Evolutionary conservation across 2,329 filamentous ascomycete genomes (phyloP), one percentile per base, ranked within the genome.

Genomic region (Neonectria faginata): DNA sequence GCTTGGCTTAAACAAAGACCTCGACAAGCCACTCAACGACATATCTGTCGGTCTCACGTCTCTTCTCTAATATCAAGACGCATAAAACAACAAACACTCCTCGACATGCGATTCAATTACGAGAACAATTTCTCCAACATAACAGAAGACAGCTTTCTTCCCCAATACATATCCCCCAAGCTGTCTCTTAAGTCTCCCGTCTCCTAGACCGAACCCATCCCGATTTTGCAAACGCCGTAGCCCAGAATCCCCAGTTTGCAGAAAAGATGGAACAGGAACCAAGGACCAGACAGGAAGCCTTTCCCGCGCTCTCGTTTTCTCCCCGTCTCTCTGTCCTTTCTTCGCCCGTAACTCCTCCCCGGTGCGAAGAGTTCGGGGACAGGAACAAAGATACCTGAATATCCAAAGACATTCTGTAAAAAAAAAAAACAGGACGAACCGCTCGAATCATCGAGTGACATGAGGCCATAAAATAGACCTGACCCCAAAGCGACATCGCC

Each of bases 71-170:
- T 27, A 5, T 20, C 53, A 57, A 31, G 12, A 8, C 22, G 27
- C 6, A 36, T 48, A 39, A 51, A 44, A 55, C 42, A 22, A 22
- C 41, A 48, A 62, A 57, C 50, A 56, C 18, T 39, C 42, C 50
- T 47, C 52, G 52, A 61, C 47, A 65, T 65, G 57, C 53, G 16
- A 48, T 62, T 60, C 50, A 59, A 66, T 66, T 66, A 66, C 62
- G 51, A 63, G 59, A 66, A 66, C 60, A 66, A 66, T 63, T 36
- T 57, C 57, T 63, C 55, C 50, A 45, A 48, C 50, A 54, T 60
- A 27, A 41, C 20, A 41, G 18, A 50, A 22, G 29, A 54, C 55
- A 50, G 45, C 50, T 47, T 42, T 42, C 48, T 36, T 60, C 36
- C 42, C 42, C 27, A 20, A 27, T 31, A 33, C 31, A 14, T 33